phyloP scores from a whole-genome alignment of 768 basidiomycete genomes.

The Podaxis sp. region DNA sequence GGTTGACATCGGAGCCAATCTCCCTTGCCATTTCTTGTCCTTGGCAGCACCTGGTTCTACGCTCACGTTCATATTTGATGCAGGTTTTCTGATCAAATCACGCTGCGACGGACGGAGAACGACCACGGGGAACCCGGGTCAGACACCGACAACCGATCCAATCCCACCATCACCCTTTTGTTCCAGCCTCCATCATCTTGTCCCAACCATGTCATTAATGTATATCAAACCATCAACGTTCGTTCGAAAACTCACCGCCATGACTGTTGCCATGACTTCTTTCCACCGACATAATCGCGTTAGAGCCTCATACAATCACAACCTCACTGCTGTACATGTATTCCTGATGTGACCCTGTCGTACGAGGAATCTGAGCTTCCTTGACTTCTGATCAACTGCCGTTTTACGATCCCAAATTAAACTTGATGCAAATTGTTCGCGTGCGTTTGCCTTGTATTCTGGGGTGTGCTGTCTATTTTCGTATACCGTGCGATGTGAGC shows the following conservation, averaged over 20 bases:
- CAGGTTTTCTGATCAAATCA: neutral
- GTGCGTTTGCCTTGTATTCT: neutral
- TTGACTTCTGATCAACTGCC: neutral
- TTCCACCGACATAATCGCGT: neutral
- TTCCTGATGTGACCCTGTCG: conserved; percentile 1
- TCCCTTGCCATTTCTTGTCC: neutral
- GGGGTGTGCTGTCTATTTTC: conserved; percentile 3
- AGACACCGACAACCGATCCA: conserved; percentile 11
- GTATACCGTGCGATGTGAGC: neutral
- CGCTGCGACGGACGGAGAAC: neutral
- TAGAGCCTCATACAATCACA: neutral
- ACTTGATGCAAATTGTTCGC: neutral
- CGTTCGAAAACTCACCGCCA: neutral
- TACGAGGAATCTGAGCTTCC: neutral
- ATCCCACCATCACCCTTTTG: conserved; percentile 12
- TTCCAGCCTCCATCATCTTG: neutral
- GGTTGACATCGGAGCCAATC: neutral
- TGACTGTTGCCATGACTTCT: conserved; percentile 4
- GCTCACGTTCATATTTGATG: neutral
- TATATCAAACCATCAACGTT: neutral
- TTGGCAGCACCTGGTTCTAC: neutral
- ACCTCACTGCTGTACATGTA: neutral
- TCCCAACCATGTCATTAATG: neutral
- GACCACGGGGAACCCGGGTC: conserved; percentile 8
- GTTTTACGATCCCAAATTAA: neutral